Base-by-base conservation (phyloP, 2,329 filamentous ascomycete species). In the Hymenoscyphus fraxineus region DNA sequence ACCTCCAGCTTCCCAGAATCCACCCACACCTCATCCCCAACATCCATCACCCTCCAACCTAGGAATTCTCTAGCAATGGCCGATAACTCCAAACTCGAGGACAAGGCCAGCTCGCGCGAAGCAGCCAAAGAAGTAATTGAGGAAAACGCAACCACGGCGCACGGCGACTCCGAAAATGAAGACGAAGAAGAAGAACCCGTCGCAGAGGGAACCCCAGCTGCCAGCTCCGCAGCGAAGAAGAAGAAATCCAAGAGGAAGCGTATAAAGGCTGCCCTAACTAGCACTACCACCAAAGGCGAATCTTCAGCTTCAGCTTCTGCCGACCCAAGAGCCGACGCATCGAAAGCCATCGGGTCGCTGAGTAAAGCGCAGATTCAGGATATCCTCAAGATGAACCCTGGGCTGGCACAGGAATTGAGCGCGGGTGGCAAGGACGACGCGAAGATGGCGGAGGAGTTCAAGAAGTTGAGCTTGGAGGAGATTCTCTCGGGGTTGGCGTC, bases 401-500 rank as follows among this genome's bases (percentile, higher is more conserved):
- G 86, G 2, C 81, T 93, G 70, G 85, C 88, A 67, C 83, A 86
- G 69, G 87, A 90, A 74, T 73, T 76, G 16, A 69, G 70, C 1
- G 65, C 82, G 19, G 77, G 75, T 44, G 76, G 75, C 27, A 77
- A 76, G 22, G 72, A 76, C 61, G 75, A 58, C 9, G 76, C 78
- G 19, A 77, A 81, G 62, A 78, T 83, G 35, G 78, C 82, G 65
- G 80, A 83, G 39, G 78, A 82, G 58, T 80, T 89, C 67, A 85
- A 85, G 77, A 84, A 84, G 71, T 80, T 92, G 74, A 88, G 83
- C 68, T 79, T 91, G 63, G 84, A 88, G 74, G 88, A 92, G 68
- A 85, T 91, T 74, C 85, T 92, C 83, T 91, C 89, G 0, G 89
- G 89, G 0, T 78, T 91, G 73, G 89, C 93, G 16, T 82, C 91